Evolutionary conservation across 805 yeast species (phyloP).

Genomic region (Lipomyces orientalis): DNA sequence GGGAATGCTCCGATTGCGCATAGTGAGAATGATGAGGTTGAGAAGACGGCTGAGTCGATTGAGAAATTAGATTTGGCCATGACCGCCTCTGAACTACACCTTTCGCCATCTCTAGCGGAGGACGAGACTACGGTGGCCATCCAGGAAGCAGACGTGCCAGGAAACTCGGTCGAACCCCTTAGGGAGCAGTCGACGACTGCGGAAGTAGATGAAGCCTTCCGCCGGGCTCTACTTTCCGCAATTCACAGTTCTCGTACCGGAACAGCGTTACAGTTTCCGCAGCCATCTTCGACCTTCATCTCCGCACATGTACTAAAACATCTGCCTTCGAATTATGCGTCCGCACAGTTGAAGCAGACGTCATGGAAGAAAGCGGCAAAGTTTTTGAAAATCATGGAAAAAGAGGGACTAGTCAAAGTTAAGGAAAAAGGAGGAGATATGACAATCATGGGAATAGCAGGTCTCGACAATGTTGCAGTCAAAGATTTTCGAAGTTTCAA

Average conservation of each 20-base stretch:
- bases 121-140: neutral
- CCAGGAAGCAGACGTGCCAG: neutral
- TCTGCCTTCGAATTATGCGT: constrained; percentile 56
- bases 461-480: constrained; percentile 54
- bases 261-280: constrained; percentile 59
- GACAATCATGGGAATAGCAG: constrained; percentile 58
- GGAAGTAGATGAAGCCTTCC: constrained; percentile 77
- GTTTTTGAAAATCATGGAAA: constrained; percentile 85
- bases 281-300: constrained; percentile 75
- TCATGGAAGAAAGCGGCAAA: constrained; percentile 90
- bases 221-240: constrained; percentile 72
- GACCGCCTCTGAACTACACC: neutral
- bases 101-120: neutral
- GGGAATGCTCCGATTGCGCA: constrained; percentile 32
- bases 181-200: constrained; percentile 41
- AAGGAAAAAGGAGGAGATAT: constrained; percentile 89
- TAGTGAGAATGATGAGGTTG: constrained; percentile 21
- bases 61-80: neutral
- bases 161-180: neutral
- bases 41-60: constrained; percentile 9
- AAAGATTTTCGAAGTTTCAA: constrained; percentile 70
- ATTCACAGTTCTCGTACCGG: constrained; percentile 55
- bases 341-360: constrained; percentile 68
- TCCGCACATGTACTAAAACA: constrained; percentile 70
- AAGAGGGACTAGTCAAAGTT: constrained; percentile 65